Conservation (phyloP, 2,329 filamentous ascomycete genomes). For the Ophiocordyceps australis region DNA sequence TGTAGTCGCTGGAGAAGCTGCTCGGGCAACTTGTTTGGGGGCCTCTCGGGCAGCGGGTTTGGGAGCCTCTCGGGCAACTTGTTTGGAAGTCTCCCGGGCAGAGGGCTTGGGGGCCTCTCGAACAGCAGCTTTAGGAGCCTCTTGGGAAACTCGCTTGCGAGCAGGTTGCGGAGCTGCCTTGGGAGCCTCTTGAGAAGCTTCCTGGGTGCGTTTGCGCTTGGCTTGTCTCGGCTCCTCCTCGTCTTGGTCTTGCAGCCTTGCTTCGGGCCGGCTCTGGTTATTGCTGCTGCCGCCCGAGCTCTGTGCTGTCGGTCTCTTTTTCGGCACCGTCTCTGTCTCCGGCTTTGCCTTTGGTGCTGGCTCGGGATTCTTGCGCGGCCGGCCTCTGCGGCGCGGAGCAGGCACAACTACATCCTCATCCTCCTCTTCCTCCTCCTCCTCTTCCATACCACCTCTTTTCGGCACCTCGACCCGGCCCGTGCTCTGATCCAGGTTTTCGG, state of each 20-base stretch:
- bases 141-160: no score
- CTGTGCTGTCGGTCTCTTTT: constrained; percentile 3
- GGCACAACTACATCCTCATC: constrained; percentile 4
- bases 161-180: constrained; percentile 5
- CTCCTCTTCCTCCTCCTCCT: constrained; percentile 8
- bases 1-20: no score
- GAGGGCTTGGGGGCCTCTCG: no score
- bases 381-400: constrained; percentile 4
- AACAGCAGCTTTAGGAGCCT: no score
- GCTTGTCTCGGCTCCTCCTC: constrained; percentile 7
- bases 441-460: constrained; percentile 1
- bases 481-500: constrained; percentile 3
- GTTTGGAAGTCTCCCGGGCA: no score
- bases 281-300: constrained; percentile 2
- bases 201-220: constrained; percentile 10
- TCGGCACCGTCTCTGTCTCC: neutral
- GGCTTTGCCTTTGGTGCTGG: no score
- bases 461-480: constrained; percentile 1
- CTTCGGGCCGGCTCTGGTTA: neutral
- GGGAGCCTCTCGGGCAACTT: no score
- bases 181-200: constrained; percentile 6
- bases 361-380: constrained; percentile 3
- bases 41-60: no score
- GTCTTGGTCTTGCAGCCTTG: constrained; percentile 7
- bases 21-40: no score